A percentile compares a stretch with the other conserved stretches of the same genome.
These are phyloP conservation scores for Globisporangium ultimum DNA, from an alignment of 352 stramenopile genomes.

Conservation along the genomic window DNA sequence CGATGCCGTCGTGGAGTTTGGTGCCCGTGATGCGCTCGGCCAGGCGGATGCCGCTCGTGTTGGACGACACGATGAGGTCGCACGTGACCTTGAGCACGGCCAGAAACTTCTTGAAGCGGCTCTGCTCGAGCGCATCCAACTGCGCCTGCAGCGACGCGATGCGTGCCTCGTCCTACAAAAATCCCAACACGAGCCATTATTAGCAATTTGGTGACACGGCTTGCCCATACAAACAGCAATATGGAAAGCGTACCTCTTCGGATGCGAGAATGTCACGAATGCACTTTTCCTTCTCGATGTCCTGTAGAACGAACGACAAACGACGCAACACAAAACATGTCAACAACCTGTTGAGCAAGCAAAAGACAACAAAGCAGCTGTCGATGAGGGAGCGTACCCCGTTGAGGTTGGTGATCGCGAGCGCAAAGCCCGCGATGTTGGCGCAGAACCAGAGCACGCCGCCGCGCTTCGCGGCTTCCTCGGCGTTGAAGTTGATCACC, in stretches of 20 bases:
- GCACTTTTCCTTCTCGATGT: slow-evolving; percentile 81
- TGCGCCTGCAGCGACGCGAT: slow-evolving; percentile 52
- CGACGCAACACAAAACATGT: too few species aligned
- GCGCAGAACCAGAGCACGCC: slow-evolving; percentile 83
- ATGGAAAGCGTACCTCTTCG: slow-evolving; percentile 27
- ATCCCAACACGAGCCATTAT: too few species aligned
- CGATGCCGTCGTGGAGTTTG: slow-evolving; percentile 84
- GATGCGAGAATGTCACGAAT: slow-evolving; percentile 65
- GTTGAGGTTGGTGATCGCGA: slow-evolving; percentile 69
- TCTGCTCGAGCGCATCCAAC: slow-evolving; percentile 51
- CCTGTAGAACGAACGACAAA: slow-evolving; percentile 12
- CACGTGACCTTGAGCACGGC: slow-evolving; percentile 82
- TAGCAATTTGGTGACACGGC: too few species aligned
- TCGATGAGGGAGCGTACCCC: slow-evolving; percentile 18
- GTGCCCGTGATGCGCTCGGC: slow-evolving; percentile 71
- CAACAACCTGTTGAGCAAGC: too few species aligned
- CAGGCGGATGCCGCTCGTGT: slow-evolving; percentile 74
- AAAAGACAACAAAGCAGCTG: too few species aligned
- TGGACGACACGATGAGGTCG: slow-evolving; percentile 85
- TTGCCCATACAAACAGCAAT: too few species aligned
- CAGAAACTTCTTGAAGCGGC: slow-evolving; percentile 78
- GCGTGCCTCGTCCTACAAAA: slow-evolving; percentile 30
- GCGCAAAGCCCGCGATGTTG: slow-evolving; percentile 76
- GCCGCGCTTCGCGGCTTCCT: slow-evolving; percentile 59
- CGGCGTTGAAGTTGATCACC: slow-evolving; percentile 57